Conservation (phyloP, 192 early-diverging fungal genomes). For the Coemansia asiatica region DNA sequence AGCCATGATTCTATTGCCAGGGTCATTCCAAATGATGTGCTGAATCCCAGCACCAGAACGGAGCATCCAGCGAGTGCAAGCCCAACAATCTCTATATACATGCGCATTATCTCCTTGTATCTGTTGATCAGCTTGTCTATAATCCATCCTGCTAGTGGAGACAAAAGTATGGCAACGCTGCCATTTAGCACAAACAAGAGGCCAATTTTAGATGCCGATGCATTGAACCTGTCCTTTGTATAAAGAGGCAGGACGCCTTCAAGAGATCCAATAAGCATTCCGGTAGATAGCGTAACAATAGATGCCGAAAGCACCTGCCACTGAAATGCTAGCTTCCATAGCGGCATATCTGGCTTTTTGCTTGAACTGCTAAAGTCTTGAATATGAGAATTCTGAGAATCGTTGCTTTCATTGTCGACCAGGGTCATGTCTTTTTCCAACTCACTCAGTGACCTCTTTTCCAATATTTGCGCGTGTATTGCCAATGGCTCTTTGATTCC, state of each 20-base stretch:
- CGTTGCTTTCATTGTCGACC: not conserved
- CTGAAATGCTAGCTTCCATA: slow-evolving; percentile 39
- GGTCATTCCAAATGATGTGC: slow-evolving; percentile 32
- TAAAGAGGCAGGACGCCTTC: slow-evolving; percentile 36
- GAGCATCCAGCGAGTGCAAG: slow-evolving; percentile 25
- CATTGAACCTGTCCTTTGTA: slow-evolving; percentile 34
- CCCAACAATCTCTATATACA: slow-evolving; percentile 26
- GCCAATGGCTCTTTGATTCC: slow-evolving; percentile 38
- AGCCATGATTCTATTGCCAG: slow-evolving; percentile 26
- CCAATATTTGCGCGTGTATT: slow-evolving; percentile 20
- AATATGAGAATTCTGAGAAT: not conserved
- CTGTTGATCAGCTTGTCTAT: slow-evolving; percentile 32
- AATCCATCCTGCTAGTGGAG: slow-evolving; percentile 24
- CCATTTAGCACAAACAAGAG: slow-evolving; percentile 42
- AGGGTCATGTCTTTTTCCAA: slow-evolving; percentile 1
- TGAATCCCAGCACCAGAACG: slow-evolving; percentile 26
- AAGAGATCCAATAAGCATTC: slow-evolving; percentile 31
- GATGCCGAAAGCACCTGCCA: slow-evolving; percentile 49
- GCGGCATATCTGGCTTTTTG: slow-evolving; percentile 19
- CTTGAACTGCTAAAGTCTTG: not conserved
- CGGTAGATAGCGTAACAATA: slow-evolving; percentile 27
- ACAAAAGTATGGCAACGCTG: slow-evolving; percentile 28
- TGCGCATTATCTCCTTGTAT: slow-evolving; percentile 29
- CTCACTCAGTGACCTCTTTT: not conserved
- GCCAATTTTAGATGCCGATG: slow-evolving; percentile 31